Base-by-base conservation (phyloP, 768 basidiomycete genomes). In the Amanita rimosa region DNA sequence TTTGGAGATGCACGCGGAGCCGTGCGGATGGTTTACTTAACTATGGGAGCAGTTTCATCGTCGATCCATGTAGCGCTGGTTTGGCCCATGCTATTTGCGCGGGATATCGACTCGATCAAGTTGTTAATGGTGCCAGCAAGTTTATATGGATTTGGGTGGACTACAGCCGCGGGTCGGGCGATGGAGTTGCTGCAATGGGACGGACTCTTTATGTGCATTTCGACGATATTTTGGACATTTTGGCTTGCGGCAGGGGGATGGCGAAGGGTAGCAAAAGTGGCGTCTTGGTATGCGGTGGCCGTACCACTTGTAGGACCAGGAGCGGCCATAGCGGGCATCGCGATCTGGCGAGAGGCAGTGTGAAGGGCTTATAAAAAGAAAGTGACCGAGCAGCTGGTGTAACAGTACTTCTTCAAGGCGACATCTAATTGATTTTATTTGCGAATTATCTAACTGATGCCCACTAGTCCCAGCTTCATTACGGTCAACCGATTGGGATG, bases 141-240 rank as follows among this genome's bases (percentile, higher is more conserved):
- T 5, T 4, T 48, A 19, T 48, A 48, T 33, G 47, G 47, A 10
- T 24, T 13, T 27, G 13, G 16, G 17, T 48, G 47, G 47, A 13
- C 64, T 6, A 27, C 53, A 1, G 54, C 63, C 9, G 60, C 54
- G 16, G 49, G 53, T 36, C 68, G 62, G 53, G 60, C 59, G 38
- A 57, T 65, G 44, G 64, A 74, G 46, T 64, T 79, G 37, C 61
- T 79, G 35, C 72, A 78, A 54, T 80, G 76, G 75, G 78, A 80
- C 52, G 38, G 64, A 13, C 51, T 62, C 19, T 64, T 79, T 19
- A 67, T 64, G 1, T 60, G 67, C 31, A 52, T 55, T 13, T 67
- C 76, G 2, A 61, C 65, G 0, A 57, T 71, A n/a, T 50, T 78
- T 6, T 70, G 65, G 8, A 67, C 72, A 7, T 59, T 79, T 6